Conservation (phyloP, 2,329 filamentous ascomycete species). For the Tolypocladium ovalisporum region DNA sequence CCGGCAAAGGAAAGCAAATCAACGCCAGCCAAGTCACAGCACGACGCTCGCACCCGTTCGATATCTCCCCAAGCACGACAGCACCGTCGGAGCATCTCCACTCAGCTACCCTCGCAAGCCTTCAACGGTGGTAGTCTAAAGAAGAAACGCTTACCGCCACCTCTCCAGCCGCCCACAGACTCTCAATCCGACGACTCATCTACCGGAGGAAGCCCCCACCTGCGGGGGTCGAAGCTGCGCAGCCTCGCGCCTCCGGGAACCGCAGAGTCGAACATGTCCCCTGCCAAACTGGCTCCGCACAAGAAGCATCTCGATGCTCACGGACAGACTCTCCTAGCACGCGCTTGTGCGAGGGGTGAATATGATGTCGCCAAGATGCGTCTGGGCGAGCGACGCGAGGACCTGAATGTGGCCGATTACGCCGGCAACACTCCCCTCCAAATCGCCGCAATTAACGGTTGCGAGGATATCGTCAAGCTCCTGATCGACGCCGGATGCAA, state of each 20-base stretch:
- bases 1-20: conserved; percentile 21
- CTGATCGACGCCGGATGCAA: conserved; percentile 77
- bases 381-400: conserved; percentile 69
- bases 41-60: conserved; percentile 32
- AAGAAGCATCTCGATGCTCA: conserved; percentile 89
- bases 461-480: conserved; percentile 76
- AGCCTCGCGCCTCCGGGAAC: conserved; percentile 44
- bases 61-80: conserved; percentile 46
- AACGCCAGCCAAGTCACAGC: conserved; percentile 18
- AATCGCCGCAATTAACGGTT: conserved; percentile 81
- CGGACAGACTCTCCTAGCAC: conserved; percentile 81
- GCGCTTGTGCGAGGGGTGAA: conserved; percentile 79
- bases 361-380: conserved; percentile 67
- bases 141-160: conserved; percentile 50
- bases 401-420: conserved; percentile 83
- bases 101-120: conserved; percentile 45
- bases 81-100: conserved; percentile 55
- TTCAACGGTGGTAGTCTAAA: conserved; percentile 46
- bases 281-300: conserved; percentile 58
- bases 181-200: conserved; percentile 60
- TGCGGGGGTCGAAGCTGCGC: conserved; percentile 46
- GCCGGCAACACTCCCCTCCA: conserved; percentile 95
- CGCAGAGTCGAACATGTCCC: conserved; percentile 50
- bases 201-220: conserved; percentile 47
- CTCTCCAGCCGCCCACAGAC: conserved; percentile 45